Conservation (phyloP, 2,329 filamentous ascomycete species). For the Colletotrichum sp. region DNA sequence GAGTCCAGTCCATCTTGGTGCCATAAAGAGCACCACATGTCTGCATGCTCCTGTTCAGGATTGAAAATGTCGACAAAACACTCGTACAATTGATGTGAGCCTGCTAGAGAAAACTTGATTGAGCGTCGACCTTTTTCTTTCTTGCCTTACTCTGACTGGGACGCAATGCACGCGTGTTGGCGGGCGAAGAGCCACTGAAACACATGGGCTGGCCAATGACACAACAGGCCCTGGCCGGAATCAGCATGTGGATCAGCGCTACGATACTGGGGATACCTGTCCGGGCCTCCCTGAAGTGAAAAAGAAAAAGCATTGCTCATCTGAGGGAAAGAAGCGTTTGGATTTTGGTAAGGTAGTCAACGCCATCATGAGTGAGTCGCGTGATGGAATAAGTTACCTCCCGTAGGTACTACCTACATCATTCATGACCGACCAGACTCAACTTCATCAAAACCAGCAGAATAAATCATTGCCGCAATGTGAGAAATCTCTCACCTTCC, state of each 20-base stretch:
- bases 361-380: no score
- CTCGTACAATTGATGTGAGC: neutral
- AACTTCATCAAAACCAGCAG: neutral
- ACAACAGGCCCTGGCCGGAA: neutral
- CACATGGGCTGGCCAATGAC: neutral
- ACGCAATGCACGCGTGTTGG: neutral
- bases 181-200: neutral
- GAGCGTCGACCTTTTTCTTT: neutral
- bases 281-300: no score
- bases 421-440: neutral
- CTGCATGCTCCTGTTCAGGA: neutral
- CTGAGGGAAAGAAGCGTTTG: no score
- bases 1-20: neutral
- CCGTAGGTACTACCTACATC: no score
- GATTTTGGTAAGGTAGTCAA: no score
- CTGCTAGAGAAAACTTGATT: neutral
- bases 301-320: no score
- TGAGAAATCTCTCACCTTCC: neutral
- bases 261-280: neutral
- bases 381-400: no score
- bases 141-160: neutral
- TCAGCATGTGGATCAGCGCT: neutral
- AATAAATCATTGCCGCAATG: neutral
- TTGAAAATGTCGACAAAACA: neutral
- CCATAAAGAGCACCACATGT: neutral